A percentile compares a stretch with the other conserved stretches of the same genome.
Evolutionary conservation across 2,329 filamentous ascomycete genomes (phyloP).

Genomic region (Gremmenia infestans): DNA sequence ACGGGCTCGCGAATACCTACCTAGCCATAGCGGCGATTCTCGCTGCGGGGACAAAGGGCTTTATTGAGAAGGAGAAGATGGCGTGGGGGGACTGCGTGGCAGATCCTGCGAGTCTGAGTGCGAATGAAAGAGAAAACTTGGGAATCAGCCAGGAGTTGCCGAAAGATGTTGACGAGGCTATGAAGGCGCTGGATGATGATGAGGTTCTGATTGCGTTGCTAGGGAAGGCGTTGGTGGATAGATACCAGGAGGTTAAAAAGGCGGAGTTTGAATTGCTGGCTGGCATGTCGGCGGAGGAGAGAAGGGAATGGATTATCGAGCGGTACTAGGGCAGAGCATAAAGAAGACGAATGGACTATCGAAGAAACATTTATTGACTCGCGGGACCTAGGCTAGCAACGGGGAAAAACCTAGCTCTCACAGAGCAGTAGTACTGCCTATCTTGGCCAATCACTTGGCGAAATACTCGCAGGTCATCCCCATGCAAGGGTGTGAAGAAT

Average conservation of each 20-base stretch:
- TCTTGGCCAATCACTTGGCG: too few species aligned
- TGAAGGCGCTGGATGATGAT: conserved; percentile 47
- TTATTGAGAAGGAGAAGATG: conserved; percentile 41
- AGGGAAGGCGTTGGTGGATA: conserved; percentile 45
- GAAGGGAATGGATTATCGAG: conserved; percentile 58
- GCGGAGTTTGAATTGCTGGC: conserved; percentile 49
- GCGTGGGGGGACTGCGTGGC: conserved; percentile 47
- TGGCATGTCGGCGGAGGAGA: conserved; percentile 43
- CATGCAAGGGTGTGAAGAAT: too few species aligned
- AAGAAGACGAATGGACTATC: neutral
- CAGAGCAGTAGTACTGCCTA: too few species aligned
- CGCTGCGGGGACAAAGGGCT: conserved; percentile 52
- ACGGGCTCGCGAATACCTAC: conserved; percentile 76
- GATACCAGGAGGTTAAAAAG: conserved; percentile 55
- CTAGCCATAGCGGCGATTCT: conserved; percentile 60
- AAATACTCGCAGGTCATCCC: too few species aligned
- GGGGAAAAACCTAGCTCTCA: too few species aligned
- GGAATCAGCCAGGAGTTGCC: conserved; percentile 54
- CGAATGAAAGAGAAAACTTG: conserved; percentile 43
- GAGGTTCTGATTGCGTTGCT: conserved; percentile 41
- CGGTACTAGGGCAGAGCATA: conserved; percentile 46
- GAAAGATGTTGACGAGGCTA: conserved; percentile 46
- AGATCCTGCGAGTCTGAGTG: conserved; percentile 48
- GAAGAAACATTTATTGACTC: too few species aligned
- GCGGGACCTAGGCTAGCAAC: too few species aligned